Percentiles rank a stretch among this genome's conserved stretches.
Conservation (phyloP, 352 stramenopile species). For the Pythium vanterpoolii region DNA sequence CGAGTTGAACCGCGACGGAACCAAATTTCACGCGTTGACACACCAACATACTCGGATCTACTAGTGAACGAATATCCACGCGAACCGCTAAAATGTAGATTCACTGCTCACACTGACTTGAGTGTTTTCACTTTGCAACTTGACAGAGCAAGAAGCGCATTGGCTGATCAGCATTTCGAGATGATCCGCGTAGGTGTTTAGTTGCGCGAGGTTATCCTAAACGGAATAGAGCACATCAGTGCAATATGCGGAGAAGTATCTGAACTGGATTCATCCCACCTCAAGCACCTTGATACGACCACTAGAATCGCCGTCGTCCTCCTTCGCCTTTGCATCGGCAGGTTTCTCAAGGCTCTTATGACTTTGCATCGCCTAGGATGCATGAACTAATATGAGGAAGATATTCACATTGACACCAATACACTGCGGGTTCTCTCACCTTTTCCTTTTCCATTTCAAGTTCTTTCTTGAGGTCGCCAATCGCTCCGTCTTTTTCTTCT, state of each 20-base stretch:
- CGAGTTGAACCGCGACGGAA: constrained; percentile 71
- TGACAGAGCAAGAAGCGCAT: constrained; percentile 62
- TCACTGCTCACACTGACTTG: constrained; percentile 32
- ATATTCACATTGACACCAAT: background rate
- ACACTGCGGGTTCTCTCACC: background rate
- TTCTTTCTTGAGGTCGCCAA: constrained; percentile 34
- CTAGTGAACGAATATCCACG: constrained; percentile 21
- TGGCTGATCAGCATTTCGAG: constrained; percentile 71
- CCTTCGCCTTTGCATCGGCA: constrained; percentile 9
- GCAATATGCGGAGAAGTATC: background rate
- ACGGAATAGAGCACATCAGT: background rate
- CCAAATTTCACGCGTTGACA: constrained; percentile 73
- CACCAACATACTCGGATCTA: constrained; percentile 58
- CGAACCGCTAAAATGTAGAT: constrained; percentile 13
- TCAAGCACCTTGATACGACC: constrained; percentile 61
- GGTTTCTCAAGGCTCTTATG: constrained; percentile 1
- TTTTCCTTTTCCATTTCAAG: constrained; percentile 24
- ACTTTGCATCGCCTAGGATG: background rate
- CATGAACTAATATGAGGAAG: background rate
- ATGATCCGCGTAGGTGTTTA: constrained; percentile 79
- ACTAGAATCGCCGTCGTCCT: constrained; percentile 24
- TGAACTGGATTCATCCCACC: constrained; percentile 24
- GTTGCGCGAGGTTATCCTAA: constrained; percentile 72
- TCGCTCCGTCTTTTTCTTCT: constrained; percentile 30
- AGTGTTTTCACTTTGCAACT: constrained; percentile 66